Base-by-base conservation (phyloP, 345 rosid species). In the Citrus inodora region DNA sequence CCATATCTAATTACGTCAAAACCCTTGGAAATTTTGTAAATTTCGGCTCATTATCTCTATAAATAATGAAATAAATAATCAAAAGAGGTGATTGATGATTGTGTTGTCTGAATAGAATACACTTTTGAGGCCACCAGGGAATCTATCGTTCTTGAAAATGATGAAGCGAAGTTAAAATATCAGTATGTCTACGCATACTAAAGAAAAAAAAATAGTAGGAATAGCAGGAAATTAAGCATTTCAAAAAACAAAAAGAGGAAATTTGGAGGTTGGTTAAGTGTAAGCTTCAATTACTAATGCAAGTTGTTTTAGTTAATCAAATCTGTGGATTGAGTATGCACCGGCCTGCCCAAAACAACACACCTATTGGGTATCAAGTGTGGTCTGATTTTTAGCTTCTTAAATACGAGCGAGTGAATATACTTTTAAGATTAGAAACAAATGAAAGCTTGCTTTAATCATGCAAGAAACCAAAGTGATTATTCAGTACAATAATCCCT, bases 91-190 rank as follows among this genome's bases (percentile, higher is more conserved):
- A 46, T 46, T 46, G 51, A 46, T 65, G 69, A 33, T 65, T 65
- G 42, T 9, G 27, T 48, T 51, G 48, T 70, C 14, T 27, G 10
- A 17, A 55, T 28, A 22, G 42, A 55, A 46, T 19, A 30, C 28
- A 53, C 59, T 62, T 61, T 32, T 21, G n/a, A 27, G 60, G 53
- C 7, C 60, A 65, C 32, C 33, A 64, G 30, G 37, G 37, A 65
- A 21, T 27, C 10, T n/a, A 48, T 65, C 48, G 55, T 51, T 30
- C 10, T 33, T 32, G 35, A 55, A 33, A 76, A n/a, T 21, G 59
- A 60, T 28, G 67, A n/a, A 73, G 48, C 55, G 67, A n/a, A 73
- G 48, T 66, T 73, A 6, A 62, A 38, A 62, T 74, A 74, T 74
- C 67, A 28, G 62, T 51, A 65, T 51, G 27, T 75, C 3, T 62